Conservation (phyloP, 2,329 filamentous ascomycete species). For the Beauveria caledonica region DNA sequence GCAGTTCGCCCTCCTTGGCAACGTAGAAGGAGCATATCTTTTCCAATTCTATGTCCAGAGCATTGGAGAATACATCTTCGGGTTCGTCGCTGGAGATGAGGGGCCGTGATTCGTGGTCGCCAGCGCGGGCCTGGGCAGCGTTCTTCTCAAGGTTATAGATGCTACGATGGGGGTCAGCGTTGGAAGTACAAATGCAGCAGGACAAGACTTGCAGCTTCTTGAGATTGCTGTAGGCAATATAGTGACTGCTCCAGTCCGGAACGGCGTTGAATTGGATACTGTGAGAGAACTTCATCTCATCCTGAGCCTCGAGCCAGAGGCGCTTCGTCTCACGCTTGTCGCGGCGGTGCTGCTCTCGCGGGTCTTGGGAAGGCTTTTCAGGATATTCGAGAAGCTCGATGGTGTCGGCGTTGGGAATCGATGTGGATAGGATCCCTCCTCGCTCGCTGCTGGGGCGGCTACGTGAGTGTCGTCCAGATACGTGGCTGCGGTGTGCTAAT, state of each 20-base stretch:
- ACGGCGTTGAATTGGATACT: conserved; percentile 99
- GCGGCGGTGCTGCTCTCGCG: conserved; percentile 16
- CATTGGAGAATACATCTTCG: conserved; percentile 71
- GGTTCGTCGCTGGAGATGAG: conserved; percentile 68
- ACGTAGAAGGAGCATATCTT: conserved; percentile 90
- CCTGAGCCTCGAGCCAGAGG: conserved; percentile 59
- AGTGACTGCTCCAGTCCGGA: conserved; percentile 98
- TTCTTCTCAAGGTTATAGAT: conserved; percentile 94
- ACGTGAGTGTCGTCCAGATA: conserved; percentile 13
- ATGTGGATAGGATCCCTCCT: conserved; percentile 26
- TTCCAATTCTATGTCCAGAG: conserved; percentile 82
- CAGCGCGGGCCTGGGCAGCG: conserved; percentile 51
- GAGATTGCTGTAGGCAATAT: conserved; percentile 96
- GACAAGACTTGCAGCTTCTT: conserved; percentile 74
- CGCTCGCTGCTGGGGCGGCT: conserved; percentile 21
- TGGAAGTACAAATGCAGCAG: too few relatives aligned
- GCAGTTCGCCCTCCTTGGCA: conserved; percentile 81
- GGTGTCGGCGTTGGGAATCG: conserved; percentile 14
- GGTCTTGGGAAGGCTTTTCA: conserved; percentile 14
- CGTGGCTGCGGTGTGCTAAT: conserved; percentile 13
- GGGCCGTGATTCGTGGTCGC: conserved; percentile 78
- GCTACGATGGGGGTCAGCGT: conserved; percentile 34
- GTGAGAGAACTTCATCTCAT: conserved; percentile 99
- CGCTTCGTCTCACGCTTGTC: conserved; percentile 54
- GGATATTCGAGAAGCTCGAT: conserved; percentile 37